Base-by-base conservation (phyloP, 306 rosid species). In the Vigna unguiculata region DNA sequence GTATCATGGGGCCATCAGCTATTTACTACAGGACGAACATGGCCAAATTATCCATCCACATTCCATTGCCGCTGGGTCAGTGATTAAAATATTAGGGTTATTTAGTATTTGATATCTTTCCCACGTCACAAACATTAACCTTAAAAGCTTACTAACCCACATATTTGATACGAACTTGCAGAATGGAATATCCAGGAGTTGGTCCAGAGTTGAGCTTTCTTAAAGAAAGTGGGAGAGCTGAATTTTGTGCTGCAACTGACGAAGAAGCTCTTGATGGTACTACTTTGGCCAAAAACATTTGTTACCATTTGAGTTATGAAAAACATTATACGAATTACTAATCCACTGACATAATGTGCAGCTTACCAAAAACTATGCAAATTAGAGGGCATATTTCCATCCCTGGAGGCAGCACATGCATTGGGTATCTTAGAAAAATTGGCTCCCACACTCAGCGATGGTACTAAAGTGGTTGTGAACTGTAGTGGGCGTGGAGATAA, bases 171-270 rank as follows among this genome's bases (percentile, higher is more conserved):
- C 9, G 13, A 40, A 9, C 16, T 15, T n/a, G 9, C 85, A 92
- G 97, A 69, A 76, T 92, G 81, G 88, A 87, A 49, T 88, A 73
- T 43, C 97, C 97, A 9, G 96, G 90, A 19, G 96, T 92, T 41
- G 79, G 93, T 36, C 97, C 97, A 4, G 97, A 92, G 66, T 72
- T 88, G 59, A 90, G 96, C 74, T 87, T 63, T 70, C 84, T 90
- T 0, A 92, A 90, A 76, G 97, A 87, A 52, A 86, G 52, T 0
- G 91, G 93, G 0, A 86, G 96, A 14, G 96, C 87, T 0, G 96
- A 90, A 38, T 88, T 85, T 58, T 51, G 41, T 28, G 72, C 85
- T 3, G 93, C 76, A 32, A 83, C 89, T 0, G 97, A 92, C 72
- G 34, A 80, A 61, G 92, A 92, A 86, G 93, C 97, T 25, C 75